phyloP scores from a whole-genome alignment of 2,329 filamentous ascomycete genomes.

The Mycocentrospora acerina region DNA sequence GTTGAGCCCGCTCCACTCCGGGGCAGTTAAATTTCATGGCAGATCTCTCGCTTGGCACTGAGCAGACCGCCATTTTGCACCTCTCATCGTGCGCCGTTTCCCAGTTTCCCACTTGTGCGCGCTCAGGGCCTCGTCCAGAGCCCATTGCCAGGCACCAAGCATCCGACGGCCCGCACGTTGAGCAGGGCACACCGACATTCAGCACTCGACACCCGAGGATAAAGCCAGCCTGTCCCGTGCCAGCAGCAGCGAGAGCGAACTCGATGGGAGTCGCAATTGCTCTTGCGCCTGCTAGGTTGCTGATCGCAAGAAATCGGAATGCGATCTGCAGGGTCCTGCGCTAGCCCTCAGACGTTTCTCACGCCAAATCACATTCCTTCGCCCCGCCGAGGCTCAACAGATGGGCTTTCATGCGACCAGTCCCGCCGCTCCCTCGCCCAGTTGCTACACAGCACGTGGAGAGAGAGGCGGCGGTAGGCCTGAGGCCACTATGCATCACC shows the following conservation, averaged over 20 bases:
- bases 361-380: slow-evolving; percentile 2
- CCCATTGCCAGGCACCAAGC: slow-evolving; percentile 9
- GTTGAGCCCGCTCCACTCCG: no score
- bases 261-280: slow-evolving; percentile 9
- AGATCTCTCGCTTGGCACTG: slow-evolving; percentile 26
- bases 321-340: slow-evolving; percentile 14
- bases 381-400: slow-evolving; percentile 6
- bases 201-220: not conserved
- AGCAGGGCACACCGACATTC: slow-evolving; percentile 1
- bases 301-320: slow-evolving; percentile 13
- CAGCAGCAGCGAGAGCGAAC: slow-evolving; percentile 1
- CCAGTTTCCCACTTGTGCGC: slow-evolving; percentile 8
- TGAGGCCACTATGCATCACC: not conserved
- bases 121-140: slow-evolving; percentile 16
- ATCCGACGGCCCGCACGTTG: slow-evolving; percentile 6
- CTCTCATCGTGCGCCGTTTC: slow-evolving; percentile 20
- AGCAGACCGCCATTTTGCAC: slow-evolving; percentile 34
- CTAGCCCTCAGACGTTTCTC: slow-evolving; percentile 10
- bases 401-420: no score
- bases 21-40: slow-evolving; percentile 19
- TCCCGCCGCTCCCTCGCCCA: slow-evolving; percentile 2
- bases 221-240: not conserved
- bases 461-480: not conserved
- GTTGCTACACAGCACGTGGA: slow-evolving; percentile 4
- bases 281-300: slow-evolving; percentile 1